Conservation (phyloP, 345 rosid species). For the Conringia planisiliqua region DNA sequence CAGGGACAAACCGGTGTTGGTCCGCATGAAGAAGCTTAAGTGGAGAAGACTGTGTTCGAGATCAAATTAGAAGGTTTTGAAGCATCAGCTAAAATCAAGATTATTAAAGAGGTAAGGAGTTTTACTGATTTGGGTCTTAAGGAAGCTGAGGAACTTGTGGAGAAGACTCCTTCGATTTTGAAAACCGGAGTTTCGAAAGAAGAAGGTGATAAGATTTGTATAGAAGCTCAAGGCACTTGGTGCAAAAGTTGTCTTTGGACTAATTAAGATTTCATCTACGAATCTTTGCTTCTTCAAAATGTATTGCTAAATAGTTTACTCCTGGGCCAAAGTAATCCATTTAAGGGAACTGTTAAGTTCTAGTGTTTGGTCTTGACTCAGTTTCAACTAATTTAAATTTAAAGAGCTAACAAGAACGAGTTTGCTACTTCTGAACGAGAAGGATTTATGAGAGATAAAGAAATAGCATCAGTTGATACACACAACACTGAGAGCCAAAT, state of each 20-base stretch:
- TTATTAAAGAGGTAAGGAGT: conserved; percentile 75
- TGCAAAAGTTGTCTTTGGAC: conserved; percentile 70
- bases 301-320: neutral
- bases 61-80: conserved; percentile 72
- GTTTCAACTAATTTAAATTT: too few relatives aligned
- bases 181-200: conserved; percentile 79
- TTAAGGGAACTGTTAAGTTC: neutral
- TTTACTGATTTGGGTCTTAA: conserved; percentile 87
- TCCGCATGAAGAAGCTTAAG: conserved; percentile 67
- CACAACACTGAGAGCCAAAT: too few relatives aligned
- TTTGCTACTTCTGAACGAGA: too few relatives aligned
- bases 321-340: neutral
- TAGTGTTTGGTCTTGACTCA: conserved; percentile 1
- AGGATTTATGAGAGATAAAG: too few relatives aligned
- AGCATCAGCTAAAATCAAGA: conserved; percentile 66
- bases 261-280: neutral
- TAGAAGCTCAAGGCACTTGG: conserved; percentile 86
- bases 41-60: conserved; percentile 83
- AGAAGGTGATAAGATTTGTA: conserved; percentile 75
- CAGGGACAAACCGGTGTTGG: conserved; percentile 34
- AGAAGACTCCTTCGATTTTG: conserved; percentile 63
- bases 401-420: too few relatives aligned
- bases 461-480: too few relatives aligned
- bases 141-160: conserved; percentile 90
- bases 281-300: neutral